A percentile compares a stretch with the other conserved stretches of the same genome.
Evolutionary conservation across 179 eudicot species (phyloP).

Genomic region (Silene noctiflora): DNA sequence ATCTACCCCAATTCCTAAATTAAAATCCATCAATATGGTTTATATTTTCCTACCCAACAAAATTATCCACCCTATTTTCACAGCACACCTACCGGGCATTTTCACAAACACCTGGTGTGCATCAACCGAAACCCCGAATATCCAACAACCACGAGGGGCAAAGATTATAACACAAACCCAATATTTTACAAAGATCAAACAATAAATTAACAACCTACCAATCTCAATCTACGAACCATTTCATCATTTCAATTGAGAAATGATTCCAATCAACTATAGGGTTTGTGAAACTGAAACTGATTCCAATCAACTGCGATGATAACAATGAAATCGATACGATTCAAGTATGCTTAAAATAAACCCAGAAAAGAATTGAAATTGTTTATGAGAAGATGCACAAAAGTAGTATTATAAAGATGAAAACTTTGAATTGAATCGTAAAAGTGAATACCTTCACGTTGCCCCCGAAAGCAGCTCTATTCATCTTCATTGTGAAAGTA

Average conservation of each 20-base stretch:
- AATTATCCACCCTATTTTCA: neutral
- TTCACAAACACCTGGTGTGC: slow-evolving; percentile 31
- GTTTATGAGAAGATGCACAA: neutral
- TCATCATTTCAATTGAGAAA: slow-evolving; percentile 1
- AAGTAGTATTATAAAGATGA: neutral
- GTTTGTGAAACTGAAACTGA: neutral
- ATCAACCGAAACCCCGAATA: neutral
- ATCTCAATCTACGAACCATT: neutral
- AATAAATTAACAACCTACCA: neutral
- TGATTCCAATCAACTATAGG: too few relatives aligned
- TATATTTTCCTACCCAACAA: neutral
- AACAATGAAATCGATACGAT: neutral
- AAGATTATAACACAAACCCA: neutral
- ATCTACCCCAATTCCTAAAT: neutral
- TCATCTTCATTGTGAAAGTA: slow-evolving; percentile 22
- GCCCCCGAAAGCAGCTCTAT: slow-evolving; percentile 24
- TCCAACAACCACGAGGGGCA: neutral
- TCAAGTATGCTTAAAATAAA: neutral
- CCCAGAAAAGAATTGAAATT: neutral
- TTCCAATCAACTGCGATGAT: neutral
- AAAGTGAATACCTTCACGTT: slow-evolving; percentile 26
- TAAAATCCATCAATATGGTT: neutral
- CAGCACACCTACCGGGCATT: slow-evolving; percentile 11
- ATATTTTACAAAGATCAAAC: neutral
- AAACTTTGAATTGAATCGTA: neutral